Conservation (phyloP, 1,284 basidiomycete species). For the Melampsora larici-populina region DNA sequence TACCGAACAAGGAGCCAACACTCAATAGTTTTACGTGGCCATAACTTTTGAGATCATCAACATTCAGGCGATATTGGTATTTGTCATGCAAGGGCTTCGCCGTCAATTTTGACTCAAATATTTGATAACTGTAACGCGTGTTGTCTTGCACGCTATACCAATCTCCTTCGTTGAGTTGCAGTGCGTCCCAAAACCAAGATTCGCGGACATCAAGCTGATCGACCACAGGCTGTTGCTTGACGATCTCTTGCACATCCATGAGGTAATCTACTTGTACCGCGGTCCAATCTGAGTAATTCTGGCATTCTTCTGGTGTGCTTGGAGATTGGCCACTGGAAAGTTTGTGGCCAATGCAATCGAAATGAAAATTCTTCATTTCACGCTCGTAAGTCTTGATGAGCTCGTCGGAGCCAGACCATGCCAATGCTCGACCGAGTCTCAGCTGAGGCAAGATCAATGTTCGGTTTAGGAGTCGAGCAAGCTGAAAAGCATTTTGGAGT, state of each 20-base stretch:
- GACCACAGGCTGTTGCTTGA: constrained; percentile 54
- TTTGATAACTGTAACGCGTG: constrained; percentile 40
- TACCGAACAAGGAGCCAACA: constrained; percentile 52
- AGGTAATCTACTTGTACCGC: constrained; percentile 67
- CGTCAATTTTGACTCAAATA: constrained; percentile 18
- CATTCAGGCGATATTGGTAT: constrained; percentile 49
- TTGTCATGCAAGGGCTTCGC: constrained; percentile 33
- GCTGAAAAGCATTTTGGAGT: constrained; percentile 71
- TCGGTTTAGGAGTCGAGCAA: constrained; percentile 67
- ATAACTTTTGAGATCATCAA: constrained; percentile 46
- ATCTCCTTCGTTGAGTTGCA: constrained; percentile 25
- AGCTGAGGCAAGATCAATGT: constrained; percentile 70
- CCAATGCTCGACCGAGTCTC: constrained; percentile 65
- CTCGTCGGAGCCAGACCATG: constrained; percentile 59
- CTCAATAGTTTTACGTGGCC: constrained; percentile 48
- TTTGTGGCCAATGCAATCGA: constrained; percentile 47
- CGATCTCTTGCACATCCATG: constrained; percentile 58
- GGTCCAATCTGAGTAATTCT: constrained; percentile 62
- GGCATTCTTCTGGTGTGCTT: constrained; percentile 58
- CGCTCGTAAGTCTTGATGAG: constrained; percentile 61
- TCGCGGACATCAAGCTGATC: constrained; percentile 31
- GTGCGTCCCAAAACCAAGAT: constrained; percentile 30
- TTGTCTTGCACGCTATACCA: constrained; percentile 30
- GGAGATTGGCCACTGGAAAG: constrained; percentile 34
- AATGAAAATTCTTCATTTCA: constrained; percentile 56